Percentiles rank a stretch among this genome's conserved stretches.
These are phyloP conservation scores for Fomitopsis schrenkii DNA, from an alignment of 1,284 basidiomycete species.

Conservation along the genomic window DNA sequence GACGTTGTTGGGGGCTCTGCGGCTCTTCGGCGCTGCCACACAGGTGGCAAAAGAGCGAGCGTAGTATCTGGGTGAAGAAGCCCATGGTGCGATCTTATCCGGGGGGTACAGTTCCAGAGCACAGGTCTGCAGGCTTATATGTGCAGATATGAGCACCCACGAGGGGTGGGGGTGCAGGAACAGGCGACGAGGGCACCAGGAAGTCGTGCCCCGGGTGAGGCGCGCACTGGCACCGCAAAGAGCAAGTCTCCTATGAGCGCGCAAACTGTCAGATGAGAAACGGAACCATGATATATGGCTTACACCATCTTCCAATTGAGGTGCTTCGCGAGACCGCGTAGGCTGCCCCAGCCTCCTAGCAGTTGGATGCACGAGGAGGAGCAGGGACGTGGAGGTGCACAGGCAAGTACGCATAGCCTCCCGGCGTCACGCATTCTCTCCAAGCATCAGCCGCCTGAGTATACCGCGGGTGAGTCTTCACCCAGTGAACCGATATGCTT, in stretches of 20 bases:
- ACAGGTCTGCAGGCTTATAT: neutral
- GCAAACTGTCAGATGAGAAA: neutral
- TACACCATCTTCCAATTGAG: neutral
- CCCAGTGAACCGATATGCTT: too few species aligned
- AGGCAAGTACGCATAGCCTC: too few species aligned
- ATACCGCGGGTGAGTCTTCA: too few species aligned
- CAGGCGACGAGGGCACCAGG: neutral
- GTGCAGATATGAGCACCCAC: neutral
- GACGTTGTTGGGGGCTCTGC: constrained; percentile 16
- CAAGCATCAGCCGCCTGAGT: too few species aligned
- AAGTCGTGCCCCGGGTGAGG: neutral
- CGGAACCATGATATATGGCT: too few species aligned
- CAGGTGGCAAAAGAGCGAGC: neutral
- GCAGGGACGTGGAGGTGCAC: too few species aligned
- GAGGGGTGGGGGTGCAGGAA: neutral
- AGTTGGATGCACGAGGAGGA: too few species aligned
- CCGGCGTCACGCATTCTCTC: too few species aligned
- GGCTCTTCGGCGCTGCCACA: constrained; percentile 7
- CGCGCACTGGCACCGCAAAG: neutral
- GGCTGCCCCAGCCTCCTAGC: too few species aligned
- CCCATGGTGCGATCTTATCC: neutral
- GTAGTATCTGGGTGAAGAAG: neutral
- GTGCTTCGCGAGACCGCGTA: neutral
- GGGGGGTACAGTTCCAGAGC: neutral
- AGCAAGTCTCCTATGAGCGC: neutral